Percentiles rank a stretch among this genome's conserved stretches.
phyloP scores from a whole-genome alignment of 176 grass and related monocot species.

The Tuctoria greenei region DNA sequence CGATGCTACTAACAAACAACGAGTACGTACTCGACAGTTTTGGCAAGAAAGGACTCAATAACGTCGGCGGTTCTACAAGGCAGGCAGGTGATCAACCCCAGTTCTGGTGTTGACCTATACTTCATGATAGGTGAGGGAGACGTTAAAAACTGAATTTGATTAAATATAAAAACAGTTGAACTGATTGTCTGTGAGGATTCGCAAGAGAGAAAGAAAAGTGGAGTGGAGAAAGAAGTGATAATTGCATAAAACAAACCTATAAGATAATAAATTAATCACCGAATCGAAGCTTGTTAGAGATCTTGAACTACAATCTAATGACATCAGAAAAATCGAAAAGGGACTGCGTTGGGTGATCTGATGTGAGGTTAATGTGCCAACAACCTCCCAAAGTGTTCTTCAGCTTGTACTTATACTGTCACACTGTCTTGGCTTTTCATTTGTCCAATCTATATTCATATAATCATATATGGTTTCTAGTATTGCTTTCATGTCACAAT shows the following conservation, averaged over 20 bases:
- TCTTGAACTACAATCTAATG: constrained; percentile 49
- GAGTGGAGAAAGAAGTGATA: background rate
- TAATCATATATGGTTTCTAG: background rate
- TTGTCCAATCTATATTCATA: background rate
- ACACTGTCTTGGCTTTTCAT: background rate
- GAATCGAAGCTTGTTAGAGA: constrained; percentile 44
- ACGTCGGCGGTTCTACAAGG: background rate
- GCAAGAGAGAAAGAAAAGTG: background rate
- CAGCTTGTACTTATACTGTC: background rate
- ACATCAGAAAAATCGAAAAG: constrained; percentile 26
- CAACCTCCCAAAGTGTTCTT: constrained; percentile 1
- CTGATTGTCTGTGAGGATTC: background rate
- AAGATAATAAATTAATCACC: constrained; percentile 40
- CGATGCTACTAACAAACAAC: background rate
- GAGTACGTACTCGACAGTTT: background rate
- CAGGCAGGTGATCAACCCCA: constrained; percentile 38
- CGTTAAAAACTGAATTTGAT: background rate
- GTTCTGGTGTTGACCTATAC: constrained; percentile 35
- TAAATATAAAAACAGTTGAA: background rate
- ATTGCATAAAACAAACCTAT: background rate
- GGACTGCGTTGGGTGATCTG: constrained; percentile 35
- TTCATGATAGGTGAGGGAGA: background rate
- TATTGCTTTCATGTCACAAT: background rate
- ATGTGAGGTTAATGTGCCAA: constrained; percentile 43
- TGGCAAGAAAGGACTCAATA: background rate